Evolutionary conservation across 129 eudicot genomes (phyloP).

Genomic region (Arctium minus): DNA sequence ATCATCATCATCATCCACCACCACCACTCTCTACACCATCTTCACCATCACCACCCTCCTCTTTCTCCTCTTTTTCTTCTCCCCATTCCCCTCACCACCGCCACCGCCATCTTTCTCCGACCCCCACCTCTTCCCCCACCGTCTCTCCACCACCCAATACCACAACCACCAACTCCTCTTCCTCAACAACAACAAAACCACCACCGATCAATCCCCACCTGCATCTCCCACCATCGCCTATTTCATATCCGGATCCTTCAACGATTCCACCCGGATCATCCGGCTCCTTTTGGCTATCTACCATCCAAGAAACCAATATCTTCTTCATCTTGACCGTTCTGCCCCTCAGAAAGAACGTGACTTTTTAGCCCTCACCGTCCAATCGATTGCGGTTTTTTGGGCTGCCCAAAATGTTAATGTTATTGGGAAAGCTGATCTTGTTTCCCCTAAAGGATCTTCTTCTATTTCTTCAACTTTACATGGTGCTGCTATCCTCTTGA

Average conservation of each 20-base stretch:
- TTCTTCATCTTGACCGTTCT: conserved; percentile 69
- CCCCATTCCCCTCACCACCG: conserved; percentile 27
- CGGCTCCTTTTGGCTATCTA: conserved; percentile 63
- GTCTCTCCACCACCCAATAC: conserved; percentile 35
- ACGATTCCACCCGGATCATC: conserved; percentile 53
- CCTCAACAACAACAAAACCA: conserved; percentile 20
- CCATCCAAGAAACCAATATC: conserved; percentile 76
- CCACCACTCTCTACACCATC: conserved; percentile 34
- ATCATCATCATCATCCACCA: conserved; percentile 35
- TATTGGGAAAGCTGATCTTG: conserved; percentile 63
- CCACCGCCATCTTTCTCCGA: conserved; percentile 34
- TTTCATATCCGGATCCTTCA: conserved; percentile 71
- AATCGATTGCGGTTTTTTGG: conserved; percentile 44
- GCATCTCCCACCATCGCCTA: conserved; percentile 78
- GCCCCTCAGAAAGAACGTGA: conserved; percentile 69
- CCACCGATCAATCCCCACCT: conserved; percentile 35
- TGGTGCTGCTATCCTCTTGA: conserved; percentile 76
- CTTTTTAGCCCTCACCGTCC: conserved; percentile 46
- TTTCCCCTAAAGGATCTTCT: conserved; percentile 53
- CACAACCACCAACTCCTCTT: conserved; percentile 45
- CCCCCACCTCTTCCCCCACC: conserved; percentile 56
- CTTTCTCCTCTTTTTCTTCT: conserved; percentile 34
- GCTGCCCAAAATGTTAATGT: conserved; percentile 87
- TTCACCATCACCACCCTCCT: conserved; percentile 42
- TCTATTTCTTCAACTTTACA: conserved; percentile 55